These are phyloP conservation scores for Pezizomycotina sp. DNA, from an alignment of 2,329 filamentous ascomycete genomes.

Conservation along the genomic window DNA sequence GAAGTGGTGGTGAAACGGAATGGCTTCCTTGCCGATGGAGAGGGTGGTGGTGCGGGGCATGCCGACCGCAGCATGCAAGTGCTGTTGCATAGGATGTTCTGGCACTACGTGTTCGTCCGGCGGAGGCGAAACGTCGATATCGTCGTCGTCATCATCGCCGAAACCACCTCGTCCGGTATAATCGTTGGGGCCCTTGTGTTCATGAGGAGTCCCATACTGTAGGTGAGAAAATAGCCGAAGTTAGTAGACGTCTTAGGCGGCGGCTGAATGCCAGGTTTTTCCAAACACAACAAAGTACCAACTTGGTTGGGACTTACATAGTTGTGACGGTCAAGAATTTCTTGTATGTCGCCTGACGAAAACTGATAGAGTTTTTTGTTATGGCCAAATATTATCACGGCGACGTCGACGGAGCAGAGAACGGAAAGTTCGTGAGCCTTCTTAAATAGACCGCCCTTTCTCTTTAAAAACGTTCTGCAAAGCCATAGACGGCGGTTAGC, in stretches of 20 bases:
- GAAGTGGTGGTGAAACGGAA: too few relatives aligned
- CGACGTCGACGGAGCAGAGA: slow-evolving; percentile 93
- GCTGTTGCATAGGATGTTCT: too few relatives aligned
- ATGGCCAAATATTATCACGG: slow-evolving; percentile 94
- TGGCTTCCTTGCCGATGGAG: too few relatives aligned
- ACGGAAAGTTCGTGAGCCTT: slow-evolving; percentile 98
- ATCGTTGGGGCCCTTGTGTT: slow-evolving; percentile 88
- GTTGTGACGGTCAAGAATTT: slow-evolving; percentile 74
- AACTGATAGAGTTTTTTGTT: slow-evolving; percentile 99
- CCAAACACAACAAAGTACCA: neutral
- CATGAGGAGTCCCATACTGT: slow-evolving; percentile 80
- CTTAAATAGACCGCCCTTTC: slow-evolving; percentile 96
- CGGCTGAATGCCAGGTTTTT: slow-evolving; percentile 2
- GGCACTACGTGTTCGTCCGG: slow-evolving; percentile 44
- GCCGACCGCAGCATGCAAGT: too few relatives aligned
- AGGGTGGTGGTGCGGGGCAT: slow-evolving; percentile 18
- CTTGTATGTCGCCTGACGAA: slow-evolving; percentile 82
- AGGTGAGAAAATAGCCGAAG: slow-evolving; percentile 20
- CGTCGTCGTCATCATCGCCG: slow-evolving; percentile 70
- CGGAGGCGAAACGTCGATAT: slow-evolving; percentile 59
- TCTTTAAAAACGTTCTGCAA: slow-evolving; percentile 82
- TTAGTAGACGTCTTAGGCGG: slow-evolving; percentile 8
- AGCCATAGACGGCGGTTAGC: slow-evolving; percentile 6
- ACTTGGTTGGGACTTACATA: slow-evolving; percentile 47
- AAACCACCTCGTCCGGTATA: slow-evolving; percentile 61